Evolutionary conservation across 176 grass and related monocot species (phyloP).

Genomic region (Bonia amplexicaulis): DNA sequence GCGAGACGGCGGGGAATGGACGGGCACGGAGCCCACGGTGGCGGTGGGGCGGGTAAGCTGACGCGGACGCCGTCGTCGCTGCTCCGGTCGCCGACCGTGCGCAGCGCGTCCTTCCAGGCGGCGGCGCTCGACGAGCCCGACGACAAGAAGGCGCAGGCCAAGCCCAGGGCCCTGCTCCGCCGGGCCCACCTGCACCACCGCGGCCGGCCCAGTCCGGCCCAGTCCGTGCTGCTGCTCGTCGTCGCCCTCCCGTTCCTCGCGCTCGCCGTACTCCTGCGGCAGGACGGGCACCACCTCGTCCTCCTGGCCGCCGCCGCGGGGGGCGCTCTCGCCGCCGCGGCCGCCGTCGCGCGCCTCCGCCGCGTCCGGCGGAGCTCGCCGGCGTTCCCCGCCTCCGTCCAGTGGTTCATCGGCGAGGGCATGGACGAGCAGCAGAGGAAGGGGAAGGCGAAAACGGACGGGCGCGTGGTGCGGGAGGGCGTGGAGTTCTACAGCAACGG

Average conservation of each 20-base stretch:
- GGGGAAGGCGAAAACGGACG: not conserved
- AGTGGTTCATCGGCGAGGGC: slow-evolving; percentile 67
- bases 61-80: slow-evolving; percentile 69
- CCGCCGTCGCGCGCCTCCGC: slow-evolving; percentile 19
- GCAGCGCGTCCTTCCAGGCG: slow-evolving; percentile 25
- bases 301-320: slow-evolving; percentile 23
- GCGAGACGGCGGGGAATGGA: slow-evolving; percentile 26
- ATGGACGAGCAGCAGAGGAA: not conserved
- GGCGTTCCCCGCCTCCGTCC: slow-evolving; percentile 29
- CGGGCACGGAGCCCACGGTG: slow-evolving; percentile 1
- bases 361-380: not conserved
- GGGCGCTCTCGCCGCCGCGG: slow-evolving; percentile 19
- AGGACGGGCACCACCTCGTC: slow-evolving; percentile 24
- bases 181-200: slow-evolving; percentile 2
- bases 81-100: slow-evolving; percentile 60
- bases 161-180: slow-evolving; percentile 13
- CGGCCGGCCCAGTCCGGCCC: not conserved
- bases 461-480: slow-evolving; percentile 43
- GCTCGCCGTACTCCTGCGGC: slow-evolving; percentile 29
- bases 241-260: slow-evolving; percentile 28
- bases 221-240: slow-evolving; percentile 4
- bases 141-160: slow-evolving; percentile 36
- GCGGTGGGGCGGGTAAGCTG: slow-evolving; percentile 42
- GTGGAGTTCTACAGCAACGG: slow-evolving; percentile 71
- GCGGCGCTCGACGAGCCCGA: slow-evolving; percentile 42